Base-by-base conservation (phyloP, 352 stramenopile species). In the Albugo candida region DNA sequence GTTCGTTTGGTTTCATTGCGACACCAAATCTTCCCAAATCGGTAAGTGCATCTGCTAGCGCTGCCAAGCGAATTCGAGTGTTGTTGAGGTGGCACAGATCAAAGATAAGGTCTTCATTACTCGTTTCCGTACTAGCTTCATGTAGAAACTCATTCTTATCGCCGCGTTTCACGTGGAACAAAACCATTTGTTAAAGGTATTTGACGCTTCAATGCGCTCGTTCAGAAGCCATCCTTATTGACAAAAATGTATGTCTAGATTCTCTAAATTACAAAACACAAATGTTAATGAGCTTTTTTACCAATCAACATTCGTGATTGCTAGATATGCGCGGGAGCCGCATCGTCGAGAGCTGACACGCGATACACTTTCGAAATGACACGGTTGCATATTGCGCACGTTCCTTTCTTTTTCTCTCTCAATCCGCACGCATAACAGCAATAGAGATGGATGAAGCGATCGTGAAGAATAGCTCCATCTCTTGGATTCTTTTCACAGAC, bases 101-200 rank as follows among this genome's bases (percentile, higher is more conserved):
- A 48, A 75, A 64, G 36, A 95, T 78, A 13, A 97, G 55, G 43
- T 49, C 55, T 59, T 96, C 85, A 55, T 94, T 92, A 50, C 56
- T 60, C 21, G 74, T 81, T 2, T 51, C 51, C 19, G 71, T 60
- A 1, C 70, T 80, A 19, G 88, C 82, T 59, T 95, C 76, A 59
- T 77, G 93, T 40, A 96, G 66, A 53, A 97, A 97, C 53, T 83
- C 73, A 64, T 92, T 91, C 53, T 77, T 70, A 52, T 92, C 79
- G 36, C 65, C 63, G 27, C 69, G 69, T 65, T 95, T 94, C 1
- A 95, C 70, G 59, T 92, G 77, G 36, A 94, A 59, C 34, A 94
- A 60, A 36, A 95, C 83, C 83, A 95, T 95, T 17, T 20, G 24
- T 10, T 8, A 8, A 8, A 31, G 3, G 3, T 10, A 3, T 31